A percentile compares a stretch with the other conserved stretches of the same genome.
These are phyloP conservation scores for Aspergillus cristatus DNA, from an alignment of 495 filamentous ascomycete species.

Conservation along the genomic window DNA sequence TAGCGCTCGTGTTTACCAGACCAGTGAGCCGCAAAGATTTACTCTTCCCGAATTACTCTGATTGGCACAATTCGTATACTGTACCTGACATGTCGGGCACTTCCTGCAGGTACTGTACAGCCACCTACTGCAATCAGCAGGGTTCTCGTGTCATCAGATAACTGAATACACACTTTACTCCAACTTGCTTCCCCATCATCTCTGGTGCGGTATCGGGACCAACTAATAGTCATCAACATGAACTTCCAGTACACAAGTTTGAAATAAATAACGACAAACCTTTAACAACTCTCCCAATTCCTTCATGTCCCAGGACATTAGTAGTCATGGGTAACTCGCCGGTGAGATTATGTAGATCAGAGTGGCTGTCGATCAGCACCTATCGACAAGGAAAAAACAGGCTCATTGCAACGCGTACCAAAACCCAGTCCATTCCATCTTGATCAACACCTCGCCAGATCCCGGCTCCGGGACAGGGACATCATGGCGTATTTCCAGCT, in stretches of 20 bases:
- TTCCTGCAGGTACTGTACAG: constrained; percentile 2
- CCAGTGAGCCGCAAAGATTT: not conserved
- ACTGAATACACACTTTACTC: not conserved
- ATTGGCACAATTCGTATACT: constrained; percentile 6
- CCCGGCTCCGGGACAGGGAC: constrained; percentile 6
- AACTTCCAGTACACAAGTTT: too few relatives aligned
- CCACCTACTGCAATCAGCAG: constrained; percentile 3
- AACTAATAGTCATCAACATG: not conserved
- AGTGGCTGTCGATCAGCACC: constrained; percentile 1
- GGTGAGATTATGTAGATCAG: constrained; percentile 1
- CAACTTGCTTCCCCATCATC: constrained; percentile 1
- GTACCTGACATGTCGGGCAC: constrained; percentile 7
- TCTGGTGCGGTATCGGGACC: not conserved
- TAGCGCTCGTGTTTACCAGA: too few relatives aligned
- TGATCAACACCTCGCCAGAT: constrained; percentile 8
- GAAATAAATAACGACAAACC: not conserved
- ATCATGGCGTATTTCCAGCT: constrained; percentile 4
- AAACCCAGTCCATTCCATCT: constrained; percentile 11
- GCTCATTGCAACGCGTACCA: constrained; percentile 2
- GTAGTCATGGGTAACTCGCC: constrained; percentile 6
- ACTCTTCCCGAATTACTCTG: constrained; percentile 8
- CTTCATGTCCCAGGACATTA: constrained; percentile 5
- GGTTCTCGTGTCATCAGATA: too few relatives aligned
- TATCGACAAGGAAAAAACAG: not conserved
- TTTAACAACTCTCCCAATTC: constrained; percentile 4